Evolutionary conservation across 108 stramenopile genomes (phyloP).

Genomic region (Cyclostephanos invisitatus): DNA sequence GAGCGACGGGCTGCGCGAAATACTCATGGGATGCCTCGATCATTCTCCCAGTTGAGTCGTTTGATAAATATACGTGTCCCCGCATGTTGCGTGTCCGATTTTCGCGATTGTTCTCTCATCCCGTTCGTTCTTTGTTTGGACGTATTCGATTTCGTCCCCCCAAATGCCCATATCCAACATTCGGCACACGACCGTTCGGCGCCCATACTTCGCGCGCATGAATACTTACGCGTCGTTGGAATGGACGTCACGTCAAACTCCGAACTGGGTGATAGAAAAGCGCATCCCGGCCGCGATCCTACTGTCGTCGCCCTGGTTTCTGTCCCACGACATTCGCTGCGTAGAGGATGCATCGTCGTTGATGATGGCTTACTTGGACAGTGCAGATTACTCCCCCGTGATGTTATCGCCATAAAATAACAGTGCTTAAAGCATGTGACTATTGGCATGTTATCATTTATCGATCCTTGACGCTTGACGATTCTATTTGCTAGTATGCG

Average conservation of each 20-base stretch:
- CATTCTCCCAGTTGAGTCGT: conserved; percentile 29
- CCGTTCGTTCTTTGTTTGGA: too few species aligned
- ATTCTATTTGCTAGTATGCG: too few species aligned
- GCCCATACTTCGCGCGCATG: too few species aligned
- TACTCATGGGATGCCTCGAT: conserved; percentile 52
- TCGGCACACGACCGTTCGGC: too few species aligned
- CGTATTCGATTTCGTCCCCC: neutral
- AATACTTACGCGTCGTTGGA: too few species aligned
- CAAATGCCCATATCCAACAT: too few species aligned
- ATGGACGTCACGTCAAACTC: conserved; percentile 4
- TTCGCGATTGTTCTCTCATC: neutral
- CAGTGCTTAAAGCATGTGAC: neutral
- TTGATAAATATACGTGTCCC: too few species aligned
- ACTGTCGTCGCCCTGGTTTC: conserved; percentile 74
- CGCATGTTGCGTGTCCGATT: too few species aligned
- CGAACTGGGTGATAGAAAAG: conserved; percentile 45
- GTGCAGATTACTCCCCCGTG: neutral
- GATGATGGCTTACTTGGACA: conserved; percentile 44
- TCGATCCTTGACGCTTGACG: too few species aligned
- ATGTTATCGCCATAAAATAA: neutral
- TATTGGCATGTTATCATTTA: too few species aligned
- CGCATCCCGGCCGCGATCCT: conserved; percentile 67
- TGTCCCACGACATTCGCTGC: conserved; percentile 23
- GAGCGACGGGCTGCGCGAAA: conserved; percentile 44
- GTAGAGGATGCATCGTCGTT: conserved; percentile 38